Evolutionary conservation across 2,329 filamentous ascomycete genomes (phyloP).

Genomic region (Fusarium sp.): DNA sequence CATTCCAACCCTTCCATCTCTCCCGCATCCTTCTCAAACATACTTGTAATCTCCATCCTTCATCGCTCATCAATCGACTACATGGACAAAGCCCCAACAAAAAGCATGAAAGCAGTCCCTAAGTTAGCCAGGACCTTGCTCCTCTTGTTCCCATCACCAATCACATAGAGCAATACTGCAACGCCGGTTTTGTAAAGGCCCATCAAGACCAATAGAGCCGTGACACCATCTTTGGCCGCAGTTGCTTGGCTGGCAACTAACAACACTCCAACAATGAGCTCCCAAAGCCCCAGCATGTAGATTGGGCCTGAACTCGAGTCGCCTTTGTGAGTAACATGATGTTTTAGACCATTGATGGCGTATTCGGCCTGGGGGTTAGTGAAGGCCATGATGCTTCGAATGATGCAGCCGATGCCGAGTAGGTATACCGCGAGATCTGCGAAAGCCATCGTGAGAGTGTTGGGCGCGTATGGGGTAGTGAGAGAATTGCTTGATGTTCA

Average conservation of each 20-base stretch:
- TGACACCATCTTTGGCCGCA: not conserved
- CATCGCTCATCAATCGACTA: not conserved
- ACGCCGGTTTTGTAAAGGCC: conserved; percentile 2
- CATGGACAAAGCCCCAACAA: not conserved
- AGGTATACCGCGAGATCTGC: not conserved
- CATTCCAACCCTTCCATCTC: not conserved
- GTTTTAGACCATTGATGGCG: conserved; percentile 4
- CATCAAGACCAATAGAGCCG: not conserved
- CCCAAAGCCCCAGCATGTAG: conserved; percentile 14
- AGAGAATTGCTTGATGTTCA: not conserved
- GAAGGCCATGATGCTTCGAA: conserved; percentile 14
- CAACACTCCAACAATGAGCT: not conserved
- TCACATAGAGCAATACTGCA: not conserved
- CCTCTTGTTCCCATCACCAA: not conserved
- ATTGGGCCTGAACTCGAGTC: conserved; percentile 5
- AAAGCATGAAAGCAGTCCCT: not conserved
- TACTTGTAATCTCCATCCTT: not conserved
- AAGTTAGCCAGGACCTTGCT: not conserved
- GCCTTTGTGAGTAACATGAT: not conserved
- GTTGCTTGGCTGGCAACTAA: not conserved
- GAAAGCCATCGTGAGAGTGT: not conserved
- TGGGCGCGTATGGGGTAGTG: fast-evolving
- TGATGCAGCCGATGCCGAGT: not conserved
- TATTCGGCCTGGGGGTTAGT: conserved; percentile 14
- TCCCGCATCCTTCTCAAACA: not conserved